These are phyloP conservation scores for Chlamydomonas eustigma DNA, from an alignment of 139 green algal species.

Conservation along the genomic window DNA sequence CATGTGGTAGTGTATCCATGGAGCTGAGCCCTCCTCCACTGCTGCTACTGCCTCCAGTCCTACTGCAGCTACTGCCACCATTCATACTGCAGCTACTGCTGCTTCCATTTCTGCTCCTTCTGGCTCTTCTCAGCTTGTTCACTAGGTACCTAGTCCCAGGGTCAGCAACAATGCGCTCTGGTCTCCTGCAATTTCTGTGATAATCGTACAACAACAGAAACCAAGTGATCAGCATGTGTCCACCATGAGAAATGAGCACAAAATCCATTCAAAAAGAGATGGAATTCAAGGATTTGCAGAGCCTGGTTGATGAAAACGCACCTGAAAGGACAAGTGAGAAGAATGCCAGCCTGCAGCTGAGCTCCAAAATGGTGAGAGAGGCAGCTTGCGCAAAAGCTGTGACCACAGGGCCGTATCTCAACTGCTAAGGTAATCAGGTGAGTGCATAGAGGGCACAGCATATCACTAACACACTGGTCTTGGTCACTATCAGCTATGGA, in stretches of 20 bases:
- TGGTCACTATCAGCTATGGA: no score
- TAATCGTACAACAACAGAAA: no score
- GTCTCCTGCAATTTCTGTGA: no score
- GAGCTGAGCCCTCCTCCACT: no score
- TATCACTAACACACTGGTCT: no score
- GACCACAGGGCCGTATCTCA: constrained; percentile 47
- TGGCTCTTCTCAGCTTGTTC: constrained; percentile 10
- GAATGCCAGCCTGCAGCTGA: constrained; percentile 40
- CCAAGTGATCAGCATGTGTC: no score
- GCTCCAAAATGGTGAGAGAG: constrained; percentile 60
- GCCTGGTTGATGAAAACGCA: not conserved
- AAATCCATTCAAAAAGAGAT: not conserved
- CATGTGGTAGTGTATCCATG: no score
- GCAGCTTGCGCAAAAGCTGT: constrained; percentile 68
- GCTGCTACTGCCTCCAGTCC: no score
- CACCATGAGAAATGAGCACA: no score
- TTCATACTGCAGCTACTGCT: no score
- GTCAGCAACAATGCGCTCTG: constrained; percentile 58
- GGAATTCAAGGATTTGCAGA: not conserved
- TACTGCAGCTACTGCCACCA: no score
- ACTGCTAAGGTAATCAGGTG: not conserved
- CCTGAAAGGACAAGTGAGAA: constrained; percentile 42
- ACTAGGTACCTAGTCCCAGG: constrained; percentile 48
- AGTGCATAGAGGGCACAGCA: not conserved
- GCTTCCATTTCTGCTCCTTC: not conserved